Evolutionary conservation across 2,329 filamentous ascomycete genomes (phyloP).

Genomic region (Diaporthe batatas): DNA sequence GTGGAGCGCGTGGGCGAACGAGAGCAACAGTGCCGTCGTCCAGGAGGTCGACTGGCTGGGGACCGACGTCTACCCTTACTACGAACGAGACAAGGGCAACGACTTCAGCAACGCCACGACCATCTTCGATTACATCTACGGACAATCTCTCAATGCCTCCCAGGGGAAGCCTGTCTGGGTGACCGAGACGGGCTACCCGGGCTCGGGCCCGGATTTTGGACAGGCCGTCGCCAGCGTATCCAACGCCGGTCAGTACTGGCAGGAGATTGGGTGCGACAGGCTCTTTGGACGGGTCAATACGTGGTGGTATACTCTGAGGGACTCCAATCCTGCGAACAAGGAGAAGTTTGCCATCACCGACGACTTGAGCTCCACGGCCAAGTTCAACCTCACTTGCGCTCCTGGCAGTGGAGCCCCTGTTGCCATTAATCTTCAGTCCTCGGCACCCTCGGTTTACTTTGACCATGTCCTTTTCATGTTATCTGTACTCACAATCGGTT

Average conservation of each 20-base stretch:
- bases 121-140: constrained; percentile 66
- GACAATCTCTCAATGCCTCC: constrained; percentile 59
- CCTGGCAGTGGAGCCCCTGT: neutral
- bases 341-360: constrained; percentile 70
- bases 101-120: constrained; percentile 65
- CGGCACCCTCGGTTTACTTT: neutral
- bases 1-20: constrained; percentile 73
- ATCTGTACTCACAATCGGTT: neutral
- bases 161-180: constrained; percentile 4
- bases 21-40: constrained; percentile 70
- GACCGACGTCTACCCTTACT: constrained; percentile 76
- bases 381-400: constrained; percentile 6
- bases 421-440: neutral
- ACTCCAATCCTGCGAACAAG: constrained; percentile 71
- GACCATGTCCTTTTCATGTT: neutral
- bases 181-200: constrained; percentile 1
- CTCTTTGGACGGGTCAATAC: constrained; percentile 68
- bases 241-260: constrained; percentile 76
- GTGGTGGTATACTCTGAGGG: constrained; percentile 74
- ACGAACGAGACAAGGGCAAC: constrained; percentile 69
- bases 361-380: constrained; percentile 52
- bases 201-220: neutral
- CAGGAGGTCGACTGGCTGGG: constrained; percentile 74
- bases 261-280: constrained; percentile 69
- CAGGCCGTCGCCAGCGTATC: constrained; percentile 2